Base-by-base conservation (phyloP, 306 rosid genomes). In the Fagus crenata region DNA sequence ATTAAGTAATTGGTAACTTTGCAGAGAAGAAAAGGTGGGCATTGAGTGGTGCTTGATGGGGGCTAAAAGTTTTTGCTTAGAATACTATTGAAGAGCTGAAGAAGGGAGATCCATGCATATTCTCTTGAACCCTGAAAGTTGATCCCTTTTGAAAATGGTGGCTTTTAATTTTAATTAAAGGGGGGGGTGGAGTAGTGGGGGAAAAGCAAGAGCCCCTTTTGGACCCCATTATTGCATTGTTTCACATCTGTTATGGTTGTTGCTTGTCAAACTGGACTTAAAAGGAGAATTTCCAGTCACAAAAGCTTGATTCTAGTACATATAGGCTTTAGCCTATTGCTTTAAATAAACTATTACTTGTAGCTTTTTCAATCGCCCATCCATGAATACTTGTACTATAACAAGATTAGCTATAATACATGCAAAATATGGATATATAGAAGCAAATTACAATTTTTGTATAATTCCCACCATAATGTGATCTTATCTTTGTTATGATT, bases 71-170 rank as follows among this genome's bases (percentile, higher is more conserved):
- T 78, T 76, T 87, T 13, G 82, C 80, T 81, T 74, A 78, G 73
- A 81, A 87, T 79, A 79, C 51, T 67, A 69, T 77, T 77, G 77
- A 78, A 73, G 82, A 69, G 82, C 32, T 70, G 77, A 77, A 68
- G 53, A 77, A 68, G 64, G 72, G 86, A 81, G 82, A 84, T 86
- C 85, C 85, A 83, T 90, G 97, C 90, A 89, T 86, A 93, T 93
- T 93, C 97, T 84, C 83, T 89, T 87, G 89, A 85, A 87, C 74
- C 80, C 80, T 85, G 83, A 89, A 90, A 93, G 91, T 83, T 83
- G 85, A 84, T 43, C 74, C 76, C 88, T 88, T 86, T 85, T 82
- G 33, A 85, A 87, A 83, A 85, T 69, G 84, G 81, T 81, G 89
- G 49, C 90, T 78, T 86, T 89, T 81, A 41, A 78, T 82, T 82